Evolutionary conservation across 768 basidiomycete genomes (phyloP), one percentile per base, ranked within the genome.

Genomic region (Tremella fuciformis): DNA sequence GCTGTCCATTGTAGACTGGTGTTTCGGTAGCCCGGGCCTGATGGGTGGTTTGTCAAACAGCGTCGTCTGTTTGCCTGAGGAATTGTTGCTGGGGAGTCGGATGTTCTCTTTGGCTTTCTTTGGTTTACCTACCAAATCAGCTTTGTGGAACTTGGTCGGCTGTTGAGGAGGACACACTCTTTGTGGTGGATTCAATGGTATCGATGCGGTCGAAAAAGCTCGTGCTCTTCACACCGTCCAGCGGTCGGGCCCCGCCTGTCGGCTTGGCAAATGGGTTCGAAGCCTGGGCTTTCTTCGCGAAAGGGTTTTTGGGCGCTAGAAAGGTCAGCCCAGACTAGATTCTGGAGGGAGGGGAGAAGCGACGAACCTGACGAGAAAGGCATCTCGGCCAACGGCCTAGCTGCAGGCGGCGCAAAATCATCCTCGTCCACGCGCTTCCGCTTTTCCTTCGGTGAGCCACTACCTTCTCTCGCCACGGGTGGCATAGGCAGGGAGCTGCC

Each of bases 131-230:
- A 40, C n/a, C 8, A 4, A 18, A 15, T 46, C 42, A 46, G 42
- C 42, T 6, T 46, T 15, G 6, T 6, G 22, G 4, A 15, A 4
- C 16, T n/a, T 15, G 16, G 42, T 8, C 11, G 29, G 11, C 29
- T 34, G 42, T 4, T 46, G 42, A 18, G 15, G 42, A 46, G 42
- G 42, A 46, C 22, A 6, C 22, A 22, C 42, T 22, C 42, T 22
- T 22, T 8, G 42, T 18, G 16, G 6, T 46, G 22, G 42, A 22
- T 50, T 77, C 69, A 50, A 74, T 74, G 49, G 74, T 56, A 34
- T 75, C 76, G 13, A 77, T 72, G 19, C 72, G 48, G 38, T 77
- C 74, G 60, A 77, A 77, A 67, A 77, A 77, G 13, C 66, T 69
- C 8, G 74, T 75, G 46, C 66, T 69, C 40, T 77, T 77, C n/a